Conservation (phyloP, 225 moss, liverwort and hornwort species). For the Lunularia cruciata region DNA sequence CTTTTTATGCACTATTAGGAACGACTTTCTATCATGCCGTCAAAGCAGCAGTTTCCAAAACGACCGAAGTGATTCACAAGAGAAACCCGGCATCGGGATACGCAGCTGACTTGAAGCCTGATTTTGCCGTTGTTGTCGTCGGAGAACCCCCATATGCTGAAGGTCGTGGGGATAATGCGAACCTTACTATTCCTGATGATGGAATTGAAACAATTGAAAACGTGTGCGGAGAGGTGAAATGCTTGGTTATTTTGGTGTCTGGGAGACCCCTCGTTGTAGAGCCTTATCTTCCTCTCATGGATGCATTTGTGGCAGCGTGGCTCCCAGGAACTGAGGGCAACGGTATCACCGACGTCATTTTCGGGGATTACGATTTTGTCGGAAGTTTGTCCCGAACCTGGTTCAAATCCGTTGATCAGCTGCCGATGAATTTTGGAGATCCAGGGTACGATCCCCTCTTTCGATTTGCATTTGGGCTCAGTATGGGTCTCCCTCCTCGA, state of each 20-base stretch:
- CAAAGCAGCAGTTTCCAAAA: conserved; percentile 15
- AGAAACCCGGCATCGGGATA: conserved; percentile 33
- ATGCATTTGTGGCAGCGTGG: conserved; percentile 36
- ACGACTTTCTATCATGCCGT: conserved; percentile 24
- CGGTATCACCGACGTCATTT: conserved; percentile 31
- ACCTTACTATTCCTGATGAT: conserved; percentile 17
- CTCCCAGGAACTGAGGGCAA: conserved; percentile 30
- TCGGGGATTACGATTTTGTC: conserved; percentile 44
- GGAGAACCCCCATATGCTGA: conserved; percentile 38
- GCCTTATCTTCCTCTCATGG: conserved; percentile 16
- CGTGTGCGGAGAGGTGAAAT: conserved; percentile 25
- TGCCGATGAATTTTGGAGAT: conserved; percentile 69
- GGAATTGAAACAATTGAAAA: conserved; percentile 41
- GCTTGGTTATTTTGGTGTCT: conserved; percentile 28
- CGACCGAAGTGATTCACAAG: conserved; percentile 20
- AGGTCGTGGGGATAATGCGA: conserved; percentile 21
- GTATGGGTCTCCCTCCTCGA: conserved; percentile 26
- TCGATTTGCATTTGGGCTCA: conserved; percentile 61
- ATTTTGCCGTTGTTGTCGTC: conserved; percentile 33
- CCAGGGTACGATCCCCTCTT: conserved; percentile 57
- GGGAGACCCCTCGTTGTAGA: conserved; percentile 27
- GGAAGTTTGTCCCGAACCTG: conserved; percentile 58
- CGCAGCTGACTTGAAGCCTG: conserved; percentile 30
- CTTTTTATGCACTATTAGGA: conserved; percentile 20
- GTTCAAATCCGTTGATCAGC: conserved; percentile 54